A percentile compares a stretch with the other conserved stretches of the same genome.
Evolutionary conservation across 257 asterid genomes (phyloP).

Genomic region (Solanum corneliomulleri): DNA sequence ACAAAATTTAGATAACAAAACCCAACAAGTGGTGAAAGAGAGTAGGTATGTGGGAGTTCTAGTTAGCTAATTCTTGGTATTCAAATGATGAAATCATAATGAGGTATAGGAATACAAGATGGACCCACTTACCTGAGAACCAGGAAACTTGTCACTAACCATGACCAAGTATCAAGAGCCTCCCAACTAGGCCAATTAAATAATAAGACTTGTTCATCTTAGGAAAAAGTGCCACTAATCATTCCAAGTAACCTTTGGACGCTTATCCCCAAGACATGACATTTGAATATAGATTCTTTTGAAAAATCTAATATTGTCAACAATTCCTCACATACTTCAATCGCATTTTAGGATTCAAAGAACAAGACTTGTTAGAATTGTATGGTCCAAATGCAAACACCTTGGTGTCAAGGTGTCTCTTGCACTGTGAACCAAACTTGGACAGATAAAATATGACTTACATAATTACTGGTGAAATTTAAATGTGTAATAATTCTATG

Average conservation of each 20-base stretch:
- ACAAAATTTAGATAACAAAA: not conserved
- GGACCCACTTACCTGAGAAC: not conserved
- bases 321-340: not conserved
- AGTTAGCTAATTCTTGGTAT: not conserved
- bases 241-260: not conserved
- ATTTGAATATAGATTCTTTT: not conserved
- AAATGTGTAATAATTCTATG: not conserved
- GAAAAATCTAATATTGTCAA: not conserved
- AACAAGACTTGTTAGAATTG: not conserved
- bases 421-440: not conserved
- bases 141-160: not conserved
- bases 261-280: not conserved
- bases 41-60: not conserved
- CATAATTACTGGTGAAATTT: not conserved
- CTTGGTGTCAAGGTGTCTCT: not conserved
- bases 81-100: not conserved
- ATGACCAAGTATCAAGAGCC: not conserved
- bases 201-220: not conserved
- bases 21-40: not conserved
- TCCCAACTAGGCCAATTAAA: not conserved
- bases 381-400: not conserved
- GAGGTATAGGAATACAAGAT: not conserved
- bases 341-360: not conserved
- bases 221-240: not conserved
- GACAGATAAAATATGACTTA: not conserved